Base-by-base conservation (phyloP, 768 basidiomycete species). In the Lactifluus hygrophoroides region DNA sequence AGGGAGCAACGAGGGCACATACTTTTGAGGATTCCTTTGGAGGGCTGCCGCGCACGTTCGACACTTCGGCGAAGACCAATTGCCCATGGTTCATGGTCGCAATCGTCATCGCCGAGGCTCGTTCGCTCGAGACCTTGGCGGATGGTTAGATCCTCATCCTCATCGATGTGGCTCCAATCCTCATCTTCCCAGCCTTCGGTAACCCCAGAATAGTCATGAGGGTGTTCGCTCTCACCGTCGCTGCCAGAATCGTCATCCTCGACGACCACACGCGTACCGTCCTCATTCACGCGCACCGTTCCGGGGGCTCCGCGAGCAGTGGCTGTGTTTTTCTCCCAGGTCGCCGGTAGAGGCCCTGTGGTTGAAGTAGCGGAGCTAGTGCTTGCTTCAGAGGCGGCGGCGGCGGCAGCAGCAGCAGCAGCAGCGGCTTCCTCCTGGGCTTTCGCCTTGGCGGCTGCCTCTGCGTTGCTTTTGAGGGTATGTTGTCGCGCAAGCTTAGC, bases 21-120 rank as follows among this genome's bases (percentile, higher is more conserved):
- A 90, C 90, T 72, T 76, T 97, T 99, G 61, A 99, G 73, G 57
- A 99, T 97, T 21, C 95, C 92, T 70, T 79, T 90, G 28, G 82
- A 73, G 3, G 91, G 93, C 62, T 73, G 66, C 64, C 80, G 74
- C 38, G 77, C 73, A 71, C 81, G 74, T 75, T 94, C 86, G 27
- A 86, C 65, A 69, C 86, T 86, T 65, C 88, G 73, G 65, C 91
- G 81, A 58, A 92, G 66, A 62, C 85, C 78, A 34, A 81, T 75
- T 43, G 87, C 90, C 90, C 90, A 93, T 21, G 87, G 83, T 66
- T 88, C 86, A 57, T 81, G 79, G 35, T 82, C 82, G 27, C 70
- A 73, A 25, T 76, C 76, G 14, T 79, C 82, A 30, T 83, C 79
- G 28, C 78, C 80, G 38, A 82, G 67, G 51, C 71, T 74, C 46